These are phyloP conservation scores for Scedosporium apiospermum DNA, from an alignment of 2,329 filamentous ascomycete genomes.

Conservation along the genomic window DNA sequence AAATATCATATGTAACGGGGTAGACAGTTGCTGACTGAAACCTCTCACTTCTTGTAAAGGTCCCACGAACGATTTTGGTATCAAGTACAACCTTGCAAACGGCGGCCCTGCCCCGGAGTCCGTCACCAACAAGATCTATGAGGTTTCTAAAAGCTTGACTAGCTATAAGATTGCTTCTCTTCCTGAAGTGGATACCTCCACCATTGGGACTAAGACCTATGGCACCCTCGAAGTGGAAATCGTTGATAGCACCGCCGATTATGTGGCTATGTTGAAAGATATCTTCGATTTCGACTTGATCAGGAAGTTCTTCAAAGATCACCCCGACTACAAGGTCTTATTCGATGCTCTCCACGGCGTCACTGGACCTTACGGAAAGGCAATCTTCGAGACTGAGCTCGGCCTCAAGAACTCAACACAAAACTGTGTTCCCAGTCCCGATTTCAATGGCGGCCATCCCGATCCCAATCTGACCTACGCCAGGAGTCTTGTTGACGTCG, in stretches of 20 bases:
- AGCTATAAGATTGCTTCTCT: slow-evolving; percentile 90
- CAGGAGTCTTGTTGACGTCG: slow-evolving; percentile 84
- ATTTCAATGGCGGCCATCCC: slow-evolving; percentile 95
- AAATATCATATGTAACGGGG: background rate
- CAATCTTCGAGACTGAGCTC: slow-evolving; percentile 91
- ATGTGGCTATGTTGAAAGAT: slow-evolving; percentile 89
- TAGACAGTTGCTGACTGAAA: background rate
- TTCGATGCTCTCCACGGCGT: slow-evolving; percentile 94
- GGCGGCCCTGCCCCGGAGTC: slow-evolving; percentile 92
- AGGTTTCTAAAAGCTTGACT: slow-evolving; percentile 77
- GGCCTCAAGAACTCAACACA: slow-evolving; percentile 71
- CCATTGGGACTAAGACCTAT: slow-evolving; percentile 75
- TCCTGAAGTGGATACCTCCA: slow-evolving; percentile 74
- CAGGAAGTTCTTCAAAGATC: slow-evolving; percentile 79
- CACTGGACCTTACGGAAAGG: slow-evolving; percentile 87
- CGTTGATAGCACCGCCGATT: slow-evolving; percentile 86
- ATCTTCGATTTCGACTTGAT: slow-evolving; percentile 98
- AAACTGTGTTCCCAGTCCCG: slow-evolving; percentile 84
- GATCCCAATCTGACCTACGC: slow-evolving; percentile 98
- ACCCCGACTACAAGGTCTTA: slow-evolving; percentile 91
- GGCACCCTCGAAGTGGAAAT: slow-evolving; percentile 88
- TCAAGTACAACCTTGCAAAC: slow-evolving; percentile 99
- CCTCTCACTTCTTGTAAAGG: slow-evolving; percentile 38
- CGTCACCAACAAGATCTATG: slow-evolving; percentile 97
- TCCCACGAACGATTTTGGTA: slow-evolving; percentile 91